Percentiles rank a stretch among this genome's conserved stretches.
phyloP scores from a whole-genome alignment of 2,329 filamentous ascomycete species.

The Aspergillus pseudoglaucus region DNA sequence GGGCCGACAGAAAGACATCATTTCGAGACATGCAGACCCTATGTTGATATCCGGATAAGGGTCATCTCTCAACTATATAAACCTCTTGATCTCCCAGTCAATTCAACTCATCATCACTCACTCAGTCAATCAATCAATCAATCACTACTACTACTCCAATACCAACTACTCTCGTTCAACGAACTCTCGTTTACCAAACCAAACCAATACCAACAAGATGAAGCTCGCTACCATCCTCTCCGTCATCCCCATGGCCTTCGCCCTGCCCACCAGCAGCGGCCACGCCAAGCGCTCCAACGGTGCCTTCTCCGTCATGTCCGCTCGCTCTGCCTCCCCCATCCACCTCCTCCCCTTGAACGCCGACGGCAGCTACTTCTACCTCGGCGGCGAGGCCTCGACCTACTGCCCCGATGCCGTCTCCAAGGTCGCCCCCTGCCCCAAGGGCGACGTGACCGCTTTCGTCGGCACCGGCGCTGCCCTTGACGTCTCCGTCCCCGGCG shows the following conservation, averaged over 20 bases:
- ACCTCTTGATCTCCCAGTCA: no score
- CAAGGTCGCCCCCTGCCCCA: constrained; percentile 32
- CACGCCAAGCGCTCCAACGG: not conserved
- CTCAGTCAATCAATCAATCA: no score
- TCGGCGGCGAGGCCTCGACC: constrained; percentile 41
- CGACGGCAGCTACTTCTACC: constrained; percentile 43
- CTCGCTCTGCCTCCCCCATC: constrained; percentile 44
- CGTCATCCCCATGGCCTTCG: constrained; percentile 1
- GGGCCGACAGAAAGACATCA: no score
- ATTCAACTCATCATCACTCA: no score
- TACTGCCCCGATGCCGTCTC: constrained; percentile 42
- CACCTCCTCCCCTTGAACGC: constrained; percentile 45
- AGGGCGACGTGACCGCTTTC: constrained; percentile 38
- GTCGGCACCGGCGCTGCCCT: not conserved
- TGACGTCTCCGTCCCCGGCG: constrained; percentile 53
- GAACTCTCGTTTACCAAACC: not conserved
- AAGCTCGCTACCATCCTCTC: constrained; percentile 3
- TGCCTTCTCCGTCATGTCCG: constrained; percentile 41
- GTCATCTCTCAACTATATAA: no score
- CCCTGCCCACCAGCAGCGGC: not conserved
- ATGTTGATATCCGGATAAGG: no score
- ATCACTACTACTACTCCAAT: no score
- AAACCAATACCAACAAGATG: not conserved
- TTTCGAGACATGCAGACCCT: no score
- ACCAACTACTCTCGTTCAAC: no score